Evolutionary conservation across 108 stramenopile species (phyloP), one percentile per base, ranked within the genome.

Genomic region (Skeletonema costatum): DNA sequence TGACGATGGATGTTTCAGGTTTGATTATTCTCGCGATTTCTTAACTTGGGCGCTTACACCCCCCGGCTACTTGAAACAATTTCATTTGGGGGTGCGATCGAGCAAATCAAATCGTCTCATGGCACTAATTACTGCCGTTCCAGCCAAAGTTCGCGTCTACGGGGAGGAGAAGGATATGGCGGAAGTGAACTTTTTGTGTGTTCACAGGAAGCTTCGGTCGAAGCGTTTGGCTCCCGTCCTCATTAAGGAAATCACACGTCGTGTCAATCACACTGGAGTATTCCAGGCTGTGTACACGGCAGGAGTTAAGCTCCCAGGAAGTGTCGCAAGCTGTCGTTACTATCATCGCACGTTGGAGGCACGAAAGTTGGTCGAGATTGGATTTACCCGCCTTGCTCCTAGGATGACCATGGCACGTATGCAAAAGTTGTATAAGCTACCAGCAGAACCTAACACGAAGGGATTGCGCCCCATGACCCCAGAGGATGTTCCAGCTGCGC

Each of bases 231-330:
- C 99, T 6, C 98, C 99, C 2, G 98, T 99, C 44, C 80, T 99
- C 8, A 99, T 99, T 81, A 99, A 99, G 92, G 99, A 99, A 83
- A 95, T 99, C 48, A 99, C 99, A 7, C 88, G 99, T 17, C 85
- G 98, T 19, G 98, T 98, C 62, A 99, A 99, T 85, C 84, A 85
- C 31, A 87, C 82, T 14, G 94, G 97, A 14, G 85, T 95, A 60
- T 98, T 96, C 74, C 97, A 99, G 88, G 99, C 99, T 31, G 98
- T 99, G 7, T 99, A 99, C 77, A 99, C 99, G 35, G 99, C 98
- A 11, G 99, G 99, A 2, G 97, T 98, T 2, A 96, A 97, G 14
- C 77, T 99, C 51, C 99, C 99, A 1, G 92, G 87, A 33, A 98
- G 97, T 60, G 96, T 99, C 19, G 92, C 96, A 1, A 83, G 86